Conservation (phyloP, 2,329 filamentous ascomycete species). For the Colletotrichum incanum region DNA sequence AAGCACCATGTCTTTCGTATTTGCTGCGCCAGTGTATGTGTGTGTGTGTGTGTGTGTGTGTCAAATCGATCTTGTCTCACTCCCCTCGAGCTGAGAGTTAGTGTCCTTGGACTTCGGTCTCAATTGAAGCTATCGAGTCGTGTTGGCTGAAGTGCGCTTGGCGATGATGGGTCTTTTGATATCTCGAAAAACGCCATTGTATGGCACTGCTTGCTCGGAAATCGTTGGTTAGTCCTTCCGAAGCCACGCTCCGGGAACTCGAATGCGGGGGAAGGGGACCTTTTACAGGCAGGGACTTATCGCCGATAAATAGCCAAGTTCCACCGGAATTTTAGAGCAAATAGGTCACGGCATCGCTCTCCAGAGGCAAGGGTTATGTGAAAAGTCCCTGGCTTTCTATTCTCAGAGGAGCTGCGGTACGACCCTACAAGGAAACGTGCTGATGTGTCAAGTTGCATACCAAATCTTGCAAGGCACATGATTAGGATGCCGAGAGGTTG, state of each 20-base stretch:
- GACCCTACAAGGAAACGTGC: neutral
- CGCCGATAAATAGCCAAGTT: too few species aligned
- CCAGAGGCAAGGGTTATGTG: neutral
- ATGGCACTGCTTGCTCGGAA: neutral
- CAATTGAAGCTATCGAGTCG: neutral
- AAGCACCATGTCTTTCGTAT: neutral
- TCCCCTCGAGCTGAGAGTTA: neutral
- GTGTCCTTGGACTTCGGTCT: neutral
- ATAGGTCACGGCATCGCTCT: neutral
- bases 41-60: neutral
- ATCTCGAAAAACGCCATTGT: neutral
- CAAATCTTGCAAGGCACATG: neutral
- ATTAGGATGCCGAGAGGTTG: neutral
- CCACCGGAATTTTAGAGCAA: too few species aligned
- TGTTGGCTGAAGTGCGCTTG: neutral
- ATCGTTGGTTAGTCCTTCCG: neutral
- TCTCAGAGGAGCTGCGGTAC: neutral
- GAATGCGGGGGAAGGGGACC: too few species aligned
- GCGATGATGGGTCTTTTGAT: neutral
- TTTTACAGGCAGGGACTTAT: too few species aligned
- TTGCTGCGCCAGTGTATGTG: neutral
- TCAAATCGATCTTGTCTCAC: constrained; percentile 20
- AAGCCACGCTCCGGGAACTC: neutral
- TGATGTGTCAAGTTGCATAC: neutral
- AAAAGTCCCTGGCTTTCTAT: neutral